Percentiles rank a stretch among this genome's conserved stretches.
These are phyloP conservation scores for rapeseed (Brassica napus) DNA, from an alignment of 345 rosid genomes.

Conservation along the genomic window DNA sequence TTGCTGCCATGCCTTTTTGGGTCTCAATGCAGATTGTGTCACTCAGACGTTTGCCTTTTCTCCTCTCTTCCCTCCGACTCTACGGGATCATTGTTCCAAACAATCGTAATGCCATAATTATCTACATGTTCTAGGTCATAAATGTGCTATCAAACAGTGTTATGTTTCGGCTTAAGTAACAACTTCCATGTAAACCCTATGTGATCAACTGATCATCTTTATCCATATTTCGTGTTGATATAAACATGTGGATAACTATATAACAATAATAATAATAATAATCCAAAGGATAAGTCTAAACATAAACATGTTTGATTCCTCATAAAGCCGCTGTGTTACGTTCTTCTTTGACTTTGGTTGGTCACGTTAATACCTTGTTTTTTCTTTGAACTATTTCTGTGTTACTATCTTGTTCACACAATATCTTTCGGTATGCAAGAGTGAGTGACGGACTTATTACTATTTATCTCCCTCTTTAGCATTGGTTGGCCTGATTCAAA, in stretches of 20 bases:
- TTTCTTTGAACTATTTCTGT: not conserved
- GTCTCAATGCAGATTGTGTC: constrained; percentile 22
- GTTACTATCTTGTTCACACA: constrained; percentile 6
- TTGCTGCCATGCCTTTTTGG: constrained; percentile 30
- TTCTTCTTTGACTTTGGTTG: not conserved
- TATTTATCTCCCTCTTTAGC: not conserved
- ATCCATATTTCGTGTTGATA: not conserved
- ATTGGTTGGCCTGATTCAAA: not conserved
- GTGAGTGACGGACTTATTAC: not conserved
- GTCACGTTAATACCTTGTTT: not conserved
- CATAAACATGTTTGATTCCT: not conserved
- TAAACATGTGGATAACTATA: too few species aligned
- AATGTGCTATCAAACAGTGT: not conserved
- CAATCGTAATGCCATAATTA: not conserved
- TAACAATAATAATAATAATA: not conserved
- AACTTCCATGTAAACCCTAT: not conserved
- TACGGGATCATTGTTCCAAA: constrained; percentile 22
- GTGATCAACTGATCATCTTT: not conserved
- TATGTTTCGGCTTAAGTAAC: not conserved
- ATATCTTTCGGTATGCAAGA: not conserved
- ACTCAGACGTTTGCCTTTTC: constrained; percentile 21
- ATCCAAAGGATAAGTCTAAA: not conserved
- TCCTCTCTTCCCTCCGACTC: constrained; percentile 14
- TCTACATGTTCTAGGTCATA: not conserved
- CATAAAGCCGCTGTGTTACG: not conserved